Evolutionary conservation across 2,329 filamentous ascomycete species (phyloP), one percentile per base, ranked within the genome.

Genomic region (Cordyceps cateniannulata): DNA sequence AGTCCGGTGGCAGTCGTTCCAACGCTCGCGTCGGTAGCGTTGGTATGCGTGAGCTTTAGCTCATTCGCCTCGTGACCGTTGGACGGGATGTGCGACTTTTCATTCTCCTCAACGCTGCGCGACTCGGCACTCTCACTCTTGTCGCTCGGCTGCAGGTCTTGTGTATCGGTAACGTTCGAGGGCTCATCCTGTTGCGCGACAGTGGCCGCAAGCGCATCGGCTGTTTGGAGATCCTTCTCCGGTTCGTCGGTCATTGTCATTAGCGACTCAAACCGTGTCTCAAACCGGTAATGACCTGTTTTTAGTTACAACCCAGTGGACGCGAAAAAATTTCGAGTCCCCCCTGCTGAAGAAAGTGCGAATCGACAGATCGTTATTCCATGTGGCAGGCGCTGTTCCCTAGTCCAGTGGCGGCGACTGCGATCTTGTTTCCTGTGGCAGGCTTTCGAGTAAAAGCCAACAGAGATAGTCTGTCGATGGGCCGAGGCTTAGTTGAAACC

Each of bases 21-120:
- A 6, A 75, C 76, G 66, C 82, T 85, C 49, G 76, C 75, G 22
- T 79, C 79, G 48, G 84, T 86, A 32, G 80, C 82, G 68, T 79
- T 73, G 65, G 81, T 86, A 64, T 77, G 77, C 29, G 78, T 78
- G 35, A 62, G 61, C 8, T 65, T 63, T 5, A 75, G 66, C 25
- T 62, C 55, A 9, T 62, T 60, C 2, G 62, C 58, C 12, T 59
- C 44, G 22, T 53, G 64, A 12, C 64, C 66, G 24, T 68, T 63
- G 12, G 53, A 35, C 25, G 42, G 49, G 14, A 62, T 62, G 14
- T 60, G 58, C 16, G 58, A 54, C 32, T 60, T 59, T 45, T 45
- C 56, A 25, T 59, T 38, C 3, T 32, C 57, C 3, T 32, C 57
- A 14, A 52, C 29, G 38, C 48, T 47, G 16, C 16, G 50, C 20